Percentiles rank a stretch among this genome's conserved stretches.
Conservation (phyloP, 371 early-diverging fungal genomes). For the Syncephalastrum monosporum region DNA sequence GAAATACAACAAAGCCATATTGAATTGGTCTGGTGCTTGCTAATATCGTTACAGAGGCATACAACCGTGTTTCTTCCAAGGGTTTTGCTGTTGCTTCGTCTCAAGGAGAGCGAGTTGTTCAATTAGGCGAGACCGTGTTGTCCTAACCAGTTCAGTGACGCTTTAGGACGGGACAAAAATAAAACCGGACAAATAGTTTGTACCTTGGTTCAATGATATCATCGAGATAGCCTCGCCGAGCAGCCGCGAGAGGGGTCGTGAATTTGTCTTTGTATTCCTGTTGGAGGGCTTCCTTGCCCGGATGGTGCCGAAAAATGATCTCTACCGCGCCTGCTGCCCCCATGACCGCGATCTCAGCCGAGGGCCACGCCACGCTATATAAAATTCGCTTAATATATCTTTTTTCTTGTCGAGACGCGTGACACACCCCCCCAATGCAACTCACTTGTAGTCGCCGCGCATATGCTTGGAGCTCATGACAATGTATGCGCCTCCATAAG, state of each 20-base stretch:
- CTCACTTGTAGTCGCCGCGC: slow-evolving; percentile 80
- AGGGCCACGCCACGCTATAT: slow-evolving; percentile 92
- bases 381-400: not conserved
- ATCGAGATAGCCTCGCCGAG: slow-evolving; percentile 92
- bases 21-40: too few relatives aligned
- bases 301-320: slow-evolving; percentile 84
- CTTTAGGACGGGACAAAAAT: not conserved
- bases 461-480: slow-evolving; percentile 98
- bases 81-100: slow-evolving; percentile 73
- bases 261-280: slow-evolving; percentile 90
- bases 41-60: slow-evolving; percentile 71
- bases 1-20: not conserved
- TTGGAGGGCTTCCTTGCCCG: slow-evolving; percentile 74
- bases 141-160: slow-evolving; percentile 16
- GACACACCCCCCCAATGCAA: not conserved
- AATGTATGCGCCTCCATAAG: slow-evolving; percentile 98
- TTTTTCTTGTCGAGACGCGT: not conserved
- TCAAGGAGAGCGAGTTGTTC: slow-evolving; percentile 84
- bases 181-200: not conserved
- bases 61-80: slow-evolving; percentile 94
- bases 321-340: slow-evolving; percentile 97
- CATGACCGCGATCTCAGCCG: slow-evolving; percentile 98
- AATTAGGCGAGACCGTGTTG: slow-evolving; percentile 82
- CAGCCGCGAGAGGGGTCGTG: slow-evolving; percentile 96
- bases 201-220: slow-evolving; percentile 88